These are phyloP conservation scores for Thuja plicata DNA, from an alignment of 83 land plant species.

Conservation along the genomic window DNA sequence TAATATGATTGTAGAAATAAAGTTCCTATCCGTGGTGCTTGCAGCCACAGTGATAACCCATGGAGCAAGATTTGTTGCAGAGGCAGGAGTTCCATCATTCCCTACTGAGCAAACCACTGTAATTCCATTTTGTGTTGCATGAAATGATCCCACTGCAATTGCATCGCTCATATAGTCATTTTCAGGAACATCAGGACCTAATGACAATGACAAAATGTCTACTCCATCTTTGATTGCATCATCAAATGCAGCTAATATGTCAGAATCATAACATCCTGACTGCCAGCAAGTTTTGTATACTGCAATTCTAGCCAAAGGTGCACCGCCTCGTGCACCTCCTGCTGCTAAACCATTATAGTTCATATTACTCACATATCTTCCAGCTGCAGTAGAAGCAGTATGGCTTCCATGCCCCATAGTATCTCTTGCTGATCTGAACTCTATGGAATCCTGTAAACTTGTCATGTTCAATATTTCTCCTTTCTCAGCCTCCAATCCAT, in stretches of 20 bases:
- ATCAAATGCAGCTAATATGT: slow-evolving; percentile 77
- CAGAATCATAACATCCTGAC: slow-evolving; percentile 68
- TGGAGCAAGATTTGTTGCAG: slow-evolving; percentile 73
- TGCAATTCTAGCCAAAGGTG: slow-evolving; percentile 77
- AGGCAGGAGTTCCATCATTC: slow-evolving; percentile 52
- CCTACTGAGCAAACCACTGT: slow-evolving; percentile 67
- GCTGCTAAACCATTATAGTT: slow-evolving; percentile 52
- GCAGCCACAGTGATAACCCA: slow-evolving; percentile 85
- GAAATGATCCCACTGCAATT: slow-evolving; percentile 72
- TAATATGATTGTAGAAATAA: slow-evolving; percentile 48
- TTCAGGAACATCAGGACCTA: slow-evolving; percentile 68
- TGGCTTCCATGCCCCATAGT: slow-evolving; percentile 76
- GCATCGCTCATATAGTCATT: slow-evolving; percentile 68
- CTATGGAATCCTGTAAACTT: slow-evolving; percentile 7
- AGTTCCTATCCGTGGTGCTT: slow-evolving; percentile 64
- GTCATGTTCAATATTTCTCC: neutral
- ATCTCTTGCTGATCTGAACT: slow-evolving; percentile 70
- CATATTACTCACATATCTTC: slow-evolving; percentile 55
- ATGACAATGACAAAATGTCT: slow-evolving; percentile 61
- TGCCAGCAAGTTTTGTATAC: slow-evolving; percentile 78
- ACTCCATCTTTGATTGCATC: slow-evolving; percentile 85
- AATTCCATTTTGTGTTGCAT: slow-evolving; percentile 56
- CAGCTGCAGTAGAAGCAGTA: slow-evolving; percentile 80
- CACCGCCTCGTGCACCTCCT: slow-evolving; percentile 78
- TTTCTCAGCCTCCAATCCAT: slow-evolving; percentile 53